Base-by-base conservation (phyloP, 2,329 filamentous ascomycete genomes). In the Ophiosphaerella korrae region DNA sequence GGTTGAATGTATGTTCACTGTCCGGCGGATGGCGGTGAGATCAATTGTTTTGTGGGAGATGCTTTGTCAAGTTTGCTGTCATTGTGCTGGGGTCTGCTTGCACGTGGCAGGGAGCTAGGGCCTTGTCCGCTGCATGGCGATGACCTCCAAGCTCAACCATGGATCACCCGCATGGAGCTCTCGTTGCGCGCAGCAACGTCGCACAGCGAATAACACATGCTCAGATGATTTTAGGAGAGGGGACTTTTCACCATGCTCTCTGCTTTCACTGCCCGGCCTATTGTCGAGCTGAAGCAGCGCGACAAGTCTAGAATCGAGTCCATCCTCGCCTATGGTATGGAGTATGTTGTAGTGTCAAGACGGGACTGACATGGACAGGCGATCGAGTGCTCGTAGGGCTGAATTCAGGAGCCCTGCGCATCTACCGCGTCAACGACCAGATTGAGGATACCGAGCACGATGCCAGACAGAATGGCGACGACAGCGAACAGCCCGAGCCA, bases 231-330 rank as follows among this genome's bases (percentile, higher is more conserved):
- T 13, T 9, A 31, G 24, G 23, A 39, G 44, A 16, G 29, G 42
- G 12, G 7, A 37, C 44, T 43, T 48, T 41, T 48, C 58, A 71
- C 31, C 46, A 97, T 97, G 94, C 88, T 99, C 77, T 95, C 93
- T 77, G 94, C 94, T 72, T 99, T 99, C 78, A 96, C 89, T 65
- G 92, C 94, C 79, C 89, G 90, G 71, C 90, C 92, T 59, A 93
- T 99, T 74, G 89, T 97, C 82, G 94, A 99, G 89, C 88, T 99
- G 68, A 92, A 89, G 79, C 87, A 87, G 75, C 88, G 90, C 75
- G 93, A 97, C 84, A 97, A 95, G 81, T 95, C 90, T 61, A 94
- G 89, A 81, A 96, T 99, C 77, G 94, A 99, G 78, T 94, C 90
- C 42, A 90, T 99, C 62, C 83, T 97, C 41, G 90, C 93, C 55